Evolutionary conservation across 2,329 filamentous ascomycete species (phyloP).

Genomic region (Daldinia eschscholtzii): DNA sequence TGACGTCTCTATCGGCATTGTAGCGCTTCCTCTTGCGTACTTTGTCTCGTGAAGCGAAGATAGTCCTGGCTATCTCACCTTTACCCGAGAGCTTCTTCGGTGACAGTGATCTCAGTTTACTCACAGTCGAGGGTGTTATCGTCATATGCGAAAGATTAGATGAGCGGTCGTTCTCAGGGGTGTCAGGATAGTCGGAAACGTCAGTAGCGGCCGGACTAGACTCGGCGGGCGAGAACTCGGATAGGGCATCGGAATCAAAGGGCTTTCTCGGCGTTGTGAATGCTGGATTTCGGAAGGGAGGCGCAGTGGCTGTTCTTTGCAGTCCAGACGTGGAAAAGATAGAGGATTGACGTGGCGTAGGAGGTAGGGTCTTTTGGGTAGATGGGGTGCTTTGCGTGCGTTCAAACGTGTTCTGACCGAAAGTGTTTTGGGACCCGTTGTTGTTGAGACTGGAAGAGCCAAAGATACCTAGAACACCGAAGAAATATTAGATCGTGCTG

Average conservation of each 20-base stretch:
- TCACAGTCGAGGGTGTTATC: conserved; percentile 63
- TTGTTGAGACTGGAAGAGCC: conserved; percentile 53
- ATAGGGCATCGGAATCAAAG: conserved; percentile 65
- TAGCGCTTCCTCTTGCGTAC: conserved; percentile 68
- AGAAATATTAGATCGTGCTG: background rate
- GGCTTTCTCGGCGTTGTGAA: conserved; percentile 74
- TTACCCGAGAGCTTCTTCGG: conserved; percentile 66
- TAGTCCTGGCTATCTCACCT: conserved; percentile 69
- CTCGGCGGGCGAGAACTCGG: conserved; percentile 69
- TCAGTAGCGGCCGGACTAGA: conserved; percentile 72
- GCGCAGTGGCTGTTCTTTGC: conserved; percentile 58
- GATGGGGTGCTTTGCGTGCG: conserved; percentile 54
- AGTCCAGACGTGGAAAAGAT: conserved; percentile 61
- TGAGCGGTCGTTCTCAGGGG: conserved; percentile 64
- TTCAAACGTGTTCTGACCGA: conserved; percentile 51
- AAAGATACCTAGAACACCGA: conserved; percentile 49
- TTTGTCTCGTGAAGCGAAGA: conserved; percentile 57
- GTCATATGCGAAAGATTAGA: conserved; percentile 59
- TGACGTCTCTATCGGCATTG: conserved; percentile 65
- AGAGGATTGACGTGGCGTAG: conserved; percentile 54
- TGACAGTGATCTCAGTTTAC: conserved; percentile 57
- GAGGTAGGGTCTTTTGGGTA: conserved; percentile 57
- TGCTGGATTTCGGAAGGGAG: conserved; percentile 72
- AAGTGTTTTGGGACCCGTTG: conserved; percentile 39
- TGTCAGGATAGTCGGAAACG: conserved; percentile 66